These are phyloP conservation scores for Apiospora kogelbergensis DNA, from an alignment of 2,329 filamentous ascomycete species.

Conservation along the genomic window DNA sequence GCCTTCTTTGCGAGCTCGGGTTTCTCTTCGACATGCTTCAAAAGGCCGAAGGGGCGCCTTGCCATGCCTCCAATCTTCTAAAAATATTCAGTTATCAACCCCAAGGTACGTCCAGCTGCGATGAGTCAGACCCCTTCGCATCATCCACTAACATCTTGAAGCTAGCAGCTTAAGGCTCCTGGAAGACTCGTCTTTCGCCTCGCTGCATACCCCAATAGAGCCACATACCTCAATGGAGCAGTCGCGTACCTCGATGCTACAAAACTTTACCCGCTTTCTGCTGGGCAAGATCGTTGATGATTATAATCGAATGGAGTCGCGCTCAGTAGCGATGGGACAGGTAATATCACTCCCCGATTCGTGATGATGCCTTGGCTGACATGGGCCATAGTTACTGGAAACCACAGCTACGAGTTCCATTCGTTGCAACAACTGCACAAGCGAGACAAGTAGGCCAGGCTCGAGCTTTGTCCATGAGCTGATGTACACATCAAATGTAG, in stretches of 20 bases:
- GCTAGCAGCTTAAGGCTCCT: slow-evolving; percentile 76
- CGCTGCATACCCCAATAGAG: slow-evolving; percentile 64
- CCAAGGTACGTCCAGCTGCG: slow-evolving; percentile 50
- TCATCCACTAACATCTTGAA: slow-evolving; percentile 25
- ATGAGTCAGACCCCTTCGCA: slow-evolving; percentile 20
- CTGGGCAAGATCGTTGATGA: slow-evolving; percentile 79
- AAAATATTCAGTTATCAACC: slow-evolving; percentile 85
- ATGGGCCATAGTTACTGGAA: slow-evolving; percentile 51
- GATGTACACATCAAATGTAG: slow-evolving; percentile 58
- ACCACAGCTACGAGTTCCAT: slow-evolving; percentile 74
- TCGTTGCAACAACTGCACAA: slow-evolving; percentile 81
- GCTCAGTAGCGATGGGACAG: slow-evolving; percentile 68
- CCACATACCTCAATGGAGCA: too few species aligned
- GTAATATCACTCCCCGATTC: slow-evolving; percentile 35
- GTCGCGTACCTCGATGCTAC: slow-evolving; percentile 73
- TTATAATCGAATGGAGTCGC: slow-evolving; percentile 65
- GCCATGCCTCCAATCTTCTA: slow-evolving; percentile 92
- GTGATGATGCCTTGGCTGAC: slow-evolving; percentile 22
- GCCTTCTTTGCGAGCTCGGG: slow-evolving; percentile 89
- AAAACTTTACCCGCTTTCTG: slow-evolving; percentile 82
- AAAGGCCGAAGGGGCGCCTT: slow-evolving; percentile 90
- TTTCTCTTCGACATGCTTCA: slow-evolving; percentile 98
- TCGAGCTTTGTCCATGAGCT: slow-evolving; percentile 84
- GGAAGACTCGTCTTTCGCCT: slow-evolving; percentile 77
- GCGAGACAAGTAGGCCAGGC: slow-evolving; percentile 78